A percentile compares a stretch with the other conserved stretches of the same genome.
Evolutionary conservation across 176 grass and related monocot genomes (phyloP).

Genomic region (Cenchrus americanus): DNA sequence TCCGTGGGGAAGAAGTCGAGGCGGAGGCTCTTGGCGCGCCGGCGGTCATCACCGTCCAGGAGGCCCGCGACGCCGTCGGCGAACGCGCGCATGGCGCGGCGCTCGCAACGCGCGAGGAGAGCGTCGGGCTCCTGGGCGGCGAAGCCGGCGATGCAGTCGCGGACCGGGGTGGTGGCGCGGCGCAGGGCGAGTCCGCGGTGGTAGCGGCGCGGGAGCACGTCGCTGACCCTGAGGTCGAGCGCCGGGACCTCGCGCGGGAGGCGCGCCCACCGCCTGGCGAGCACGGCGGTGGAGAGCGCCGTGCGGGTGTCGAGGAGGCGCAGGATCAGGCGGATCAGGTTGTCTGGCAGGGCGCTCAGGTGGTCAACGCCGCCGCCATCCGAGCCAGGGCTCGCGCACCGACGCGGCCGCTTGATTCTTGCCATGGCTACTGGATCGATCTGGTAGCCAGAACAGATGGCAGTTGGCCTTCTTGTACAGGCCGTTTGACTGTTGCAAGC

Average conservation of each 20-base stretch:
- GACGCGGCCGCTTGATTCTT: background rate
- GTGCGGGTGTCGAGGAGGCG: slow-evolving; percentile 29
- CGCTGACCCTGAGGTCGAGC: background rate
- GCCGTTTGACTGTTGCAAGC: background rate
- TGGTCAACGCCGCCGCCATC: background rate
- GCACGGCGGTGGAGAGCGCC: slow-evolving; percentile 26
- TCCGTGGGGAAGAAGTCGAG: slow-evolving; percentile 24
- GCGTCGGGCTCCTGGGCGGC: background rate
- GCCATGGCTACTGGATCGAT: background rate
- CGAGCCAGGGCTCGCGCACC: background rate
- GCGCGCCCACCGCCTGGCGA: slow-evolving; percentile 10
- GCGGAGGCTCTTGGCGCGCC: slow-evolving; percentile 1
- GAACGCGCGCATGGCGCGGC: background rate
- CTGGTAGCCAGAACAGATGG: background rate
- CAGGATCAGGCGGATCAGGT: slow-evolving; percentile 14
- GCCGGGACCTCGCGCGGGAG: slow-evolving; percentile 7
- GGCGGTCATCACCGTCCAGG: background rate
- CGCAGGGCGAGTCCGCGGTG: too few species aligned
- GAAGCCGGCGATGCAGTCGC: background rate
- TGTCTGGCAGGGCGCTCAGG: slow-evolving; percentile 14
- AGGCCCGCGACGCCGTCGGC: background rate
- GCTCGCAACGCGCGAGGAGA: background rate
- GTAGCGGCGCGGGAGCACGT: slow-evolving; percentile 27
- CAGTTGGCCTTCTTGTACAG: background rate
- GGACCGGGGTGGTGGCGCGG: too few species aligned